Base-by-base conservation (phyloP, 2,329 filamentous ascomycete genomes). In the Cordyceps cateniannulata region DNA sequence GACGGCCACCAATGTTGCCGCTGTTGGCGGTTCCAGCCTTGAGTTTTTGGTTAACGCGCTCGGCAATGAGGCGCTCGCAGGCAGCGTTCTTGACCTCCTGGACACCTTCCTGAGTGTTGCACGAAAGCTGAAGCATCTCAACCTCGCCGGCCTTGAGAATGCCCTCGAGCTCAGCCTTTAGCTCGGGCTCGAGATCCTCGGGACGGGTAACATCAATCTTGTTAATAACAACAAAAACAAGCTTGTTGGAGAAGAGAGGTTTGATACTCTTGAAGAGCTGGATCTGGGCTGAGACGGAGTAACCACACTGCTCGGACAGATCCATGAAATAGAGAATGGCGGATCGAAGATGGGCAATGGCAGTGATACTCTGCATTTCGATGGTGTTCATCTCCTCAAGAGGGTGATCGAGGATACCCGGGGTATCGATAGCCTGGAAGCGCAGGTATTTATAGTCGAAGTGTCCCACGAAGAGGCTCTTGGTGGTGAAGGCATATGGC, bases 361-460 rank as follows among this genome's bases (percentile, higher is more conserved):
- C 95, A 20, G 93, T 98, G 67, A 99, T 97, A 64, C 90, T 76
- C 81, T 98, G 95, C 91, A 98, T 98, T 77, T 99, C 95, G 72
- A 99, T 99, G 3, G 95, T 98, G 79, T 97, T 96, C 95, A 98
- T 99, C 79, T 98, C 95, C 77, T 98, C 95, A 9, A 99, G 85
- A 40, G 93, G 93, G 74, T 99, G 95, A 69, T 99, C 95, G 63
- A 99, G 80, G 67, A 99, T 96, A 81, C 95, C 95, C n/a, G 93
- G 93, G 12, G 95, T 99, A 77, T 99, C 95, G 68, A 99, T 97
- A 29, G 92, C 93, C 78, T 82, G 80, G 71, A 83, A 83, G 40
- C 77, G 73, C 61, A 75, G 66, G 60, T 76, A 76, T 78, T 96
- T 96, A 81, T 96, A 96, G 77, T 96, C 92, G 73, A 98, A 97